Base-by-base conservation (phyloP, 768 basidiomycete species). In the Tylopilus felleus region DNA sequence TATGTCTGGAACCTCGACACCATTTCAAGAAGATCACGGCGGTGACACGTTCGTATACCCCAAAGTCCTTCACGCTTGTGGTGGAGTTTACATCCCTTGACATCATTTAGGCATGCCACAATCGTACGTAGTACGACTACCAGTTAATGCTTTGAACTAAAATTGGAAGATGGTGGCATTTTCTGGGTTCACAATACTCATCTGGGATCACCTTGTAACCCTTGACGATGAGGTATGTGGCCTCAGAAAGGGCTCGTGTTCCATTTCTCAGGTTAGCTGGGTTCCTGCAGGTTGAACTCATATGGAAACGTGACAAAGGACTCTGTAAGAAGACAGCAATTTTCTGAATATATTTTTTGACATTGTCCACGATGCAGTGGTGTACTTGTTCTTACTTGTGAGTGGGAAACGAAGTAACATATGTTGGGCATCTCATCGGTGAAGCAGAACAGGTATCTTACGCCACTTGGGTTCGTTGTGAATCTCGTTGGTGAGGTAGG, bases 401-500 rank as follows among this genome's bases (percentile, higher is more conserved):
- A 45, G 73, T 55, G 2, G 8, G 40, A 38, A 39, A 21, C 17
- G 4, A 17, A 14, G 5, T 31, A 38, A 43, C 10, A 29, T 21
- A 31, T 28, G 7, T 52, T 35, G 16, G 9, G 7, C 8, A 21
- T 45, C 31, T 49, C 43, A 56, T n/a, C 1, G 8, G 35, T 5
- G 14, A 36, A 31, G 39, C 48, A 86, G 83, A 86, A 85, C 59
- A 79, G 84, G 23, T 86, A 86, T 60, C 67, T 85, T 19, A 84
- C 80, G 0, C 84, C 84, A 0, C 67, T 85, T 3, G 81, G 80
- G 1, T 86, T 86, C 61, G 77, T 84, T 17, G 64, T 85, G 42
- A 84, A 85, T 53, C 61, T 84, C 0, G 58, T 67, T 9, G 80
- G 64, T 65, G 47, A 61, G 65, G 6, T 31, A 22, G 16, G 16